Base-by-base conservation (phyloP, 2,329 filamentous ascomycete species). In the Escovopsis sp. region DNA sequence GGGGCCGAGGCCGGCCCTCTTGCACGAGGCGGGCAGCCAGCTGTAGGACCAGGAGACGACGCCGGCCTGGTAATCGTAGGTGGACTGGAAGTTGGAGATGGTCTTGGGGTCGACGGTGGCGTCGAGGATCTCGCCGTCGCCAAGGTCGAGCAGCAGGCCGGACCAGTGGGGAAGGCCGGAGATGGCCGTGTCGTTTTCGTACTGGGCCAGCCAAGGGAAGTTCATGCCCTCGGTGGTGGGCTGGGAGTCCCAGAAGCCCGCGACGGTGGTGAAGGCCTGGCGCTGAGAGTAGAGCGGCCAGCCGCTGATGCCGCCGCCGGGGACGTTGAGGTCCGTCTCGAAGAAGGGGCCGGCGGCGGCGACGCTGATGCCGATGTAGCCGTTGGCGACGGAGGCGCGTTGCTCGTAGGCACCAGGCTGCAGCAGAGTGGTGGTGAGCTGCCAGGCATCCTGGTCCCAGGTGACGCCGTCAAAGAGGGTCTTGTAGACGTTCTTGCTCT, bases 201-300 rank as follows among this genome's bases (percentile, higher is more conserved):
- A 78, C 43, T 82, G 71, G 37, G 70, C 64, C 30, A 84, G 52
- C 76, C 79, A 82, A 0, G 65, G 64, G 44, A 76, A 81, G 44
- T 81, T 82, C 16, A 67, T 66, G 2, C 65, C 63, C 34, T 71
- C 72, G 1, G 68, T 72, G 12, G 55, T 63, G 2, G 63, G 60
- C 48, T 80, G 72, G 2, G 56, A 62, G 42, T 79, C 68, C 52
- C 67, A 81, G 47, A 83, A 82, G 1, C 77, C 78, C 4, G 72
- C 66, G 27, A 83, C 66, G 0, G 76, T 80, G 1, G 72, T 72
- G 48, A 82, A 81, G 0, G 70, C 68, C 49, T 79, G 74, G 16
- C 78, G 63, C 18, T 64, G 57, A 37, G 70, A 68, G 50, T 70
- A 77, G 3, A 82, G 57, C 5, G 78, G 78, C 78, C 78, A 83